A percentile compares a stretch with the other conserved stretches of the same genome.
phyloP scores from a whole-genome alignment of 2,329 filamentous ascomycete species.

The Pezicula carpinea region DNA sequence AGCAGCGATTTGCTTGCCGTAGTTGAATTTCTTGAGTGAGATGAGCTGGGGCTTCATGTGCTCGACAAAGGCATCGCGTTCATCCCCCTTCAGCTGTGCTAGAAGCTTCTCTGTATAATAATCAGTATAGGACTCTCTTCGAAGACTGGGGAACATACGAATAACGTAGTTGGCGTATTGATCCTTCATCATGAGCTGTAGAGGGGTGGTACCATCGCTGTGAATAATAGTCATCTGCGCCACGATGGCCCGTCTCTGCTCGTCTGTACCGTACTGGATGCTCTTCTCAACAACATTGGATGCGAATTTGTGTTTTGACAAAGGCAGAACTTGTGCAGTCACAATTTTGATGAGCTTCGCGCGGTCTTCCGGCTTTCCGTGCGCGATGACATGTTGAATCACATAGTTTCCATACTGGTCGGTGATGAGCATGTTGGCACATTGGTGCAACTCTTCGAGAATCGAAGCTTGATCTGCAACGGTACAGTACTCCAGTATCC shows the following conservation, averaged over 20 bases:
- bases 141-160: slow-evolving; percentile 57
- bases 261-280: slow-evolving; percentile 64
- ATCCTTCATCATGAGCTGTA: slow-evolving; percentile 79
- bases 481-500: slow-evolving; percentile 80
- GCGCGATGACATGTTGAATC: slow-evolving; percentile 82
- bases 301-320: slow-evolving; percentile 93
- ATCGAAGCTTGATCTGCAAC: slow-evolving; percentile 67
- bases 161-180: slow-evolving; percentile 96
- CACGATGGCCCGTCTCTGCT: slow-evolving; percentile 68
- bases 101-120: slow-evolving; percentile 71
- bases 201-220: slow-evolving; percentile 61
- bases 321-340: slow-evolving; percentile 62
- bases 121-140: slow-evolving; percentile 2
- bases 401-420: slow-evolving; percentile 97
- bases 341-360: slow-evolving; percentile 70
- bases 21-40: slow-evolving; percentile 58
- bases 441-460: slow-evolving; percentile 72
- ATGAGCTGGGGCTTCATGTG: slow-evolving; percentile 60
- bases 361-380: slow-evolving; percentile 70
- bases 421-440: slow-evolving; percentile 67
- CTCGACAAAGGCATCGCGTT: slow-evolving; percentile 55
- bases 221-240: slow-evolving; percentile 54
- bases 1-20: slow-evolving; percentile 61
- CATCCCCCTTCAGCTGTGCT: slow-evolving; percentile 52
- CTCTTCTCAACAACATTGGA: slow-evolving; percentile 97